Evolutionary conservation across 2,329 filamentous ascomycete genomes (phyloP), one percentile per base, ranked within the genome.

Genomic region (Cylindrodendrum hubeiense): DNA sequence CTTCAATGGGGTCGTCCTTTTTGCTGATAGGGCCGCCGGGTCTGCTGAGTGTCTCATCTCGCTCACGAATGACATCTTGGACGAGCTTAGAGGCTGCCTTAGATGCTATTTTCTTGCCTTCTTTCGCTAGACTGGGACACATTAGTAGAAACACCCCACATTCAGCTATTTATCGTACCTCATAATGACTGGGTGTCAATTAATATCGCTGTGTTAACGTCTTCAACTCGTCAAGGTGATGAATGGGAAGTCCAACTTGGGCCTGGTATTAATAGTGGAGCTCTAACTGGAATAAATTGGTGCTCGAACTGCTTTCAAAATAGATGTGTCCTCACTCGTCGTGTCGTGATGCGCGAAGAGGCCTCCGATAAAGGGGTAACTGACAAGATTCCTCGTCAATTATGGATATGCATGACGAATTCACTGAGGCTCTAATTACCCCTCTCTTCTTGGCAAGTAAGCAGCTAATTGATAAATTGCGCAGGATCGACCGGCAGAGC

Each of bases 1-100:
- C 39, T 12, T 52, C 51, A 8, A 62, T 44, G 9, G 43, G 19
- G 19, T 59, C 56, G 37, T 59, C 56, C 15, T 52, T 44, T 44
- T 59, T 59, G 10, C 22, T 34, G 13, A 33, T 7, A 8, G 15
- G 8, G 15, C 47, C 15, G 8, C 19, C 21, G 3, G 47, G 37
- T 22, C 28, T 51, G 26, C 19, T 46, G 3, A 59, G 19, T 19
- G 26, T 52, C 17, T 26, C 28, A 37, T 52, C 56, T 13, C 56
- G 26, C 19, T 59, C 56, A 26, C 37, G 56, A 30, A 51, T 46
- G 19, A 26, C 26, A 24, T 44, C 28, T 8, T 59, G 56, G 15
- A 34, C 37, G 1, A 52, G 7, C 13, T 59, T 52, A 19, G 47
- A 59, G 28, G 37, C 37, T 4, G 37, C 39, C 15, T 34, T 44